A percentile compares a stretch with the other conserved stretches of the same genome.
These are phyloP conservation scores for Achaetomiella virescens DNA, from an alignment of 495 filamentous ascomycete genomes.

Conservation along the genomic window DNA sequence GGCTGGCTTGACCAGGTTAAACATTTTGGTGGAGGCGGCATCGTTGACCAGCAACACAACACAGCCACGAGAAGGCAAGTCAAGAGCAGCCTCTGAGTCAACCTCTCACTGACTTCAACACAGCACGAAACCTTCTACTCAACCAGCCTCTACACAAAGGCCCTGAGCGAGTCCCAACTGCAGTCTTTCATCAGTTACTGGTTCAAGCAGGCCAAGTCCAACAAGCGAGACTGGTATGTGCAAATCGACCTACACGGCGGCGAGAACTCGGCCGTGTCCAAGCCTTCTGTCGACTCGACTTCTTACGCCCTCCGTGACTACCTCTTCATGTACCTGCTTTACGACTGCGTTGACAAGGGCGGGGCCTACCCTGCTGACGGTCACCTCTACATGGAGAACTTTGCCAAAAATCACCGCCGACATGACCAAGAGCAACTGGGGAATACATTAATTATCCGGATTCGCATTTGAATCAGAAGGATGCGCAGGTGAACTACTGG, in stretches of 20 bases:
- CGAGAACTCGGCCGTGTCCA: conserved; percentile 35
- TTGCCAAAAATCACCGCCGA: conserved; percentile 31
- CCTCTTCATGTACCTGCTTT: conserved; percentile 41
- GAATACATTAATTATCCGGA: conserved; percentile 46
- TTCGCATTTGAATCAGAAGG: conserved; percentile 30
- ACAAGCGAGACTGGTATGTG: conserved; percentile 41
- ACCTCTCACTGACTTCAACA: background rate
- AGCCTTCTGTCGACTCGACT: conserved; percentile 22
- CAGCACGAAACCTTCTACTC: conserved; percentile 45
- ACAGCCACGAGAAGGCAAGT: conserved; percentile 24
- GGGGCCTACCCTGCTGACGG: conserved; percentile 27
- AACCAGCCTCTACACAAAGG: conserved; percentile 32
- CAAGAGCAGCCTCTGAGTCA: background rate
- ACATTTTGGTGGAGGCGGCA: conserved; percentile 37
- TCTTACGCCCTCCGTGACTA: conserved; percentile 43
- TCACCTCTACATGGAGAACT: conserved; percentile 32
- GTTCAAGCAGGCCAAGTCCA: conserved; percentile 37
- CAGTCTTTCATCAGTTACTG: conserved; percentile 37
- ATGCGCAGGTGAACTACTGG: conserved; percentile 46
- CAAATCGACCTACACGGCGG: conserved; percentile 44
- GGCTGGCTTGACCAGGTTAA: conserved; percentile 38
- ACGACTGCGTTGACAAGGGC: conserved; percentile 34
- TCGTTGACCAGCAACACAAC: conserved; percentile 33
- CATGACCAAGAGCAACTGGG: conserved; percentile 29
- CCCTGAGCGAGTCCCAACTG: conserved; percentile 32